These are phyloP conservation scores for Boletales sp. DNA, from an alignment of 768 basidiomycete genomes.

Conservation along the genomic window DNA sequence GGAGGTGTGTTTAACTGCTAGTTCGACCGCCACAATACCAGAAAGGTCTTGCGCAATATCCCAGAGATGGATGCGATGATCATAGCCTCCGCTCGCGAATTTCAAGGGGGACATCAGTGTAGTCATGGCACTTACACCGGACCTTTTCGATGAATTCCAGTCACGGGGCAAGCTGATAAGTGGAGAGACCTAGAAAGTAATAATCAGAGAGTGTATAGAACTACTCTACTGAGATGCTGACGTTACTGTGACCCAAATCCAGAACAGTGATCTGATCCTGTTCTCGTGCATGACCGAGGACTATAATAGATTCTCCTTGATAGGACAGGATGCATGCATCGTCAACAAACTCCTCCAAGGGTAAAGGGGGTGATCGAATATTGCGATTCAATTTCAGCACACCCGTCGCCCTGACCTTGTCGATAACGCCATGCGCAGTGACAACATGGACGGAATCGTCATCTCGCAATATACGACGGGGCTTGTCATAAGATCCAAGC, in stretches of 20 bases:
- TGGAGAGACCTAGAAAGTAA: constrained; percentile 4
- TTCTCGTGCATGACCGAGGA: constrained; percentile 41
- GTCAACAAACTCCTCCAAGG: constrained; percentile 34
- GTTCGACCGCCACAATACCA: constrained; percentile 25
- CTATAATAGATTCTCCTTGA: constrained; percentile 21
- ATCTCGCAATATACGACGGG: constrained; percentile 35
- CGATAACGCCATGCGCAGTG: constrained; percentile 40
- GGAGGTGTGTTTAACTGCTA: constrained; percentile 43
- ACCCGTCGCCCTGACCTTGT: constrained; percentile 21
- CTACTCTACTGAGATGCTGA: constrained; percentile 11
- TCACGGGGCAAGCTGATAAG: constrained; percentile 22
- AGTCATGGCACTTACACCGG: constrained; percentile 42
- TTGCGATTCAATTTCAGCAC: constrained; percentile 13
- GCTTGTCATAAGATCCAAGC: constrained; percentile 34
- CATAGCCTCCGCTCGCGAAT: constrained; percentile 50
- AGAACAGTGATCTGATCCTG: constrained; percentile 31
- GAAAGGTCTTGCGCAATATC: constrained; percentile 33
- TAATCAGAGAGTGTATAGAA: constrained; percentile 2
- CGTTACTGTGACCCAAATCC: constrained; percentile 15
- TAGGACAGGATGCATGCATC: constrained; percentile 39
- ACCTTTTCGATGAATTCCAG: constrained; percentile 34
- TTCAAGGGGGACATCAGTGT: constrained; percentile 37
- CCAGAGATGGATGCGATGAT: constrained; percentile 49
- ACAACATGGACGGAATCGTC: constrained; percentile 23
- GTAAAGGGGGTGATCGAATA: constrained; percentile 20